These are phyloP conservation scores for Sugiyamaella castrensis DNA, from an alignment of 1,139 yeast genomes.

Conservation along the genomic window DNA sequence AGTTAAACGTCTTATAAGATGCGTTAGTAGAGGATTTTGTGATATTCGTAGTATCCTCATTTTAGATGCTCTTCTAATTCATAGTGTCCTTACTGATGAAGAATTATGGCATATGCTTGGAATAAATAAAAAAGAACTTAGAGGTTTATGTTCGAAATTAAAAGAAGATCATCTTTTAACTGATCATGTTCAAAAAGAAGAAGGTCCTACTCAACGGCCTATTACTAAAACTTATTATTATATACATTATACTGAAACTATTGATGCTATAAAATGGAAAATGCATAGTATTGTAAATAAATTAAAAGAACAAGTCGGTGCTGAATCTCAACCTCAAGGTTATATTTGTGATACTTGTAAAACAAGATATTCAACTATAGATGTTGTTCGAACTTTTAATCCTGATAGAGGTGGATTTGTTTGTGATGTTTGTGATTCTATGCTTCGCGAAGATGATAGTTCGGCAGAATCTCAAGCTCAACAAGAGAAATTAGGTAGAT, in stretches of 20 bases:
- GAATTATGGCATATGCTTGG: slow-evolving; percentile 79
- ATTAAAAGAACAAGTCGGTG: slow-evolving; percentile 74
- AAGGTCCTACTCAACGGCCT: slow-evolving; percentile 67
- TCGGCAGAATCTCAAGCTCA: slow-evolving; percentile 77
- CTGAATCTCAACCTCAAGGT: slow-evolving; percentile 87
- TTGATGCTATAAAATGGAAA: slow-evolving; percentile 95
- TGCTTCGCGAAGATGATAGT: slow-evolving; percentile 81
- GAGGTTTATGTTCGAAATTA: slow-evolving; percentile 75
- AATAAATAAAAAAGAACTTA: slow-evolving; percentile 80
- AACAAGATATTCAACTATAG: slow-evolving; percentile 76
- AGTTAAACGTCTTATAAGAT: slow-evolving; percentile 43
- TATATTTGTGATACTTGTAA: slow-evolving; percentile 86
- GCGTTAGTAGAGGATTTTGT: slow-evolving; percentile 85
- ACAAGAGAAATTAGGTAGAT: slow-evolving; percentile 75
- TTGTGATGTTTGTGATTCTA: slow-evolving; percentile 79
- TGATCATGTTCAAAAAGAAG: slow-evolving; percentile 75
- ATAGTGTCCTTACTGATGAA: slow-evolving; percentile 91
- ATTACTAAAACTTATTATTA: slow-evolving; percentile 76
- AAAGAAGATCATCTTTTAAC: slow-evolving; percentile 70
- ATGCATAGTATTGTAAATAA: slow-evolving; percentile 80
- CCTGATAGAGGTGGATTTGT: slow-evolving; percentile 77
- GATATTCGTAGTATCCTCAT: slow-evolving; percentile 79
- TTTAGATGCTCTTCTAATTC: slow-evolving; percentile 84
- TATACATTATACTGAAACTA: slow-evolving; percentile 87
- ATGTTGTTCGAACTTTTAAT: slow-evolving; percentile 77